Conservation (phyloP, 208 protist species). For the Willaertia magna region DNA sequence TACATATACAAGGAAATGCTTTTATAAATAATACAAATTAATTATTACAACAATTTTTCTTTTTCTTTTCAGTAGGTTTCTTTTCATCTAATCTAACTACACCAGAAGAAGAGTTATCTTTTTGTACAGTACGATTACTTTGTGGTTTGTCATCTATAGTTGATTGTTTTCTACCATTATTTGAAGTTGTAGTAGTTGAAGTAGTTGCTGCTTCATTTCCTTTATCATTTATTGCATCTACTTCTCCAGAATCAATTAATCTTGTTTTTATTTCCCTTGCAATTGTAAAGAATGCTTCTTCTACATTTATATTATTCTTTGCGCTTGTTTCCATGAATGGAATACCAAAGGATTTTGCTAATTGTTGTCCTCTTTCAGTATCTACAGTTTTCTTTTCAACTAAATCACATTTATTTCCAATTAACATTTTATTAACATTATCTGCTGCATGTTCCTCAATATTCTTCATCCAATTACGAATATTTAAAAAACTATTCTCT, state of each 20-base stretch:
- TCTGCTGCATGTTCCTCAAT: conserved; percentile 71
- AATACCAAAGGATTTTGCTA: conserved; percentile 52
- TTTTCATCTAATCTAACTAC: too few relatives aligned
- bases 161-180: not conserved
- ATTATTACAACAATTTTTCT: too few relatives aligned
- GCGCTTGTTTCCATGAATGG: conserved; percentile 55
- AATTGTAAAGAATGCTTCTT: conserved; percentile 53
- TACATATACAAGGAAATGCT: too few relatives aligned
- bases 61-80: too few relatives aligned
- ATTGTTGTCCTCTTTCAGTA: conserved; percentile 30
- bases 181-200: too few relatives aligned
- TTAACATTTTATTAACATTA: conserved; percentile 68
- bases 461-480: conserved; percentile 66
- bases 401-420: conserved; percentile 71
- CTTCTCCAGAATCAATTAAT: conserved; percentile 13
- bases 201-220: too few relatives aligned
- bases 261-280: conserved; percentile 24
- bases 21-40: too few relatives aligned
- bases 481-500: conserved; percentile 50
- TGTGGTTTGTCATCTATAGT: not conserved
- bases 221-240: not conserved
- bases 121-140: too few relatives aligned
- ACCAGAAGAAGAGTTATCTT: too few relatives aligned
- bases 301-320: conserved; percentile 55
- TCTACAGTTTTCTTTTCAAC: conserved; percentile 44